A percentile compares a stretch with the other conserved stretches of the same genome.
phyloP scores from a whole-genome alignment of 495 filamentous ascomycete species.

The Extremus antarcticus region DNA sequence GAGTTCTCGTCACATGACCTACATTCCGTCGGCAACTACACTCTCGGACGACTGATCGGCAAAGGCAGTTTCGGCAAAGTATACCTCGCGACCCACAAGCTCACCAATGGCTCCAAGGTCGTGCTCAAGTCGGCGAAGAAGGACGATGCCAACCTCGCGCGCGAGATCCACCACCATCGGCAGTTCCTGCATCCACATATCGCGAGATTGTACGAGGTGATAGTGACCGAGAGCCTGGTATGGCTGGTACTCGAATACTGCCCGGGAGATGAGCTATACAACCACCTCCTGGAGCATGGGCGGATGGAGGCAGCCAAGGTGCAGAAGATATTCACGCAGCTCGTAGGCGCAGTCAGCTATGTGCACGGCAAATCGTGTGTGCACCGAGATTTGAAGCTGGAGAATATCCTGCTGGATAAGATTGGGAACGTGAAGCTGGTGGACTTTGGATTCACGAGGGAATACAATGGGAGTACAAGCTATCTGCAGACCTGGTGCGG shows the following conservation, averaged over 20 bases:
- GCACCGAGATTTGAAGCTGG: conserved; percentile 90
- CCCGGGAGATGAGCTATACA: conserved; percentile 93
- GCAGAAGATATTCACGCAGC: conserved; percentile 88
- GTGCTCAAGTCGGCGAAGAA: conserved; percentile 59
- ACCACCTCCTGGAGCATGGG: conserved; percentile 81
- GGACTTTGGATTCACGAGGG: conserved; percentile 94
- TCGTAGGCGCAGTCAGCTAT: conserved; percentile 90
- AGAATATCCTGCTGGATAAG: conserved; percentile 95
- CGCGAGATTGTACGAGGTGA: conserved; percentile 90
- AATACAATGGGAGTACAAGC: conserved; percentile 91
- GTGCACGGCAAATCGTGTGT: conserved; percentile 94
- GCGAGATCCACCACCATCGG: conserved; percentile 96
- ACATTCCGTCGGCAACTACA: conserved; percentile 86
- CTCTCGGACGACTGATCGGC: conserved; percentile 79
- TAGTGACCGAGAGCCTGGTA: conserved; percentile 86
- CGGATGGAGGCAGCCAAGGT: conserved; percentile 77
- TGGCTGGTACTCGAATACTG: conserved; percentile 98
- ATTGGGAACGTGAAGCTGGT: conserved; percentile 97
- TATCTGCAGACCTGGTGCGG: conserved; percentile 97
- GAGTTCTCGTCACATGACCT: conserved; percentile 92
- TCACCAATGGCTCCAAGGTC: conserved; percentile 98
- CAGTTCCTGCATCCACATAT: conserved; percentile 98
- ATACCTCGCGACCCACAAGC: conserved; percentile 90
- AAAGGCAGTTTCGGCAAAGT: conserved; percentile 98
- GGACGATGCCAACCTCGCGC: conserved; percentile 85